phyloP scores from a whole-genome alignment of 2,329 filamentous ascomycete species.

The Botryotinia calthae region DNA sequence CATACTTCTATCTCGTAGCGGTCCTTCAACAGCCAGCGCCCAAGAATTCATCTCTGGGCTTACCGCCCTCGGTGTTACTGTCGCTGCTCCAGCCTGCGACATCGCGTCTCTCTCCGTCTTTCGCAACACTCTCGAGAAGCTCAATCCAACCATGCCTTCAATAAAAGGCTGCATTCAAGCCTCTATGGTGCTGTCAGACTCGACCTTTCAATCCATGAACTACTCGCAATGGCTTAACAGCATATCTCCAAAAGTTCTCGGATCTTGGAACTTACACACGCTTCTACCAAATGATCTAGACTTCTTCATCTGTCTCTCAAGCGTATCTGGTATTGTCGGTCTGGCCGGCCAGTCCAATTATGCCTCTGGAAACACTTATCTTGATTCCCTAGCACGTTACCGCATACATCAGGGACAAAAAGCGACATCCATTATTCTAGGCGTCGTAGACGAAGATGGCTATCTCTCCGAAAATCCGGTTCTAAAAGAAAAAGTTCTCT shows the following conservation, averaged over 20 bases:
- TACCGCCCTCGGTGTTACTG: slow-evolving; percentile 40
- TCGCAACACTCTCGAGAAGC: neutral
- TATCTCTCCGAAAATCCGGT: slow-evolving; percentile 27
- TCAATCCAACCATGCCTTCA: slow-evolving; percentile 18
- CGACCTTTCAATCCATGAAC: slow-evolving; percentile 38
- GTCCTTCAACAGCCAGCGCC: neutral
- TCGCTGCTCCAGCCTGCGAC: slow-evolving; percentile 48
- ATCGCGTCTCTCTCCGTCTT: slow-evolving; percentile 42
- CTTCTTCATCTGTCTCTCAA: slow-evolving; percentile 37
- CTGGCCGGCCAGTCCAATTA: slow-evolving; percentile 24
- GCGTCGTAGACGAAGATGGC: slow-evolving; percentile 20
- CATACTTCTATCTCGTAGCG: slow-evolving; percentile 35
- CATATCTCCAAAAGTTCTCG: slow-evolving; percentile 40
- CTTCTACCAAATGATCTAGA: slow-evolving; percentile 21
- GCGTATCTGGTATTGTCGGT: slow-evolving; percentile 32
- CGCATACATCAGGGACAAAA: slow-evolving; percentile 20
- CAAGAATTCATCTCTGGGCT: slow-evolving; percentile 23
- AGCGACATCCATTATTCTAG: slow-evolving; percentile 24
- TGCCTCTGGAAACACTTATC: slow-evolving; percentile 36
- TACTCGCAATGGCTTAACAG: slow-evolving; percentile 40
- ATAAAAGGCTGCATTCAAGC: slow-evolving; percentile 48
- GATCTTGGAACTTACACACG: slow-evolving; percentile 31
- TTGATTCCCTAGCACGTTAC: slow-evolving; percentile 27
- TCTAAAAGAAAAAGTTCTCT: slow-evolving; percentile 21
- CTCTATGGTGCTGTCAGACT: slow-evolving; percentile 44